Percentiles rank a stretch among this genome's conserved stretches.
Evolutionary conservation across 2,329 filamentous ascomycete genomes (phyloP).

Genomic region (Sporothrix globosa): DNA sequence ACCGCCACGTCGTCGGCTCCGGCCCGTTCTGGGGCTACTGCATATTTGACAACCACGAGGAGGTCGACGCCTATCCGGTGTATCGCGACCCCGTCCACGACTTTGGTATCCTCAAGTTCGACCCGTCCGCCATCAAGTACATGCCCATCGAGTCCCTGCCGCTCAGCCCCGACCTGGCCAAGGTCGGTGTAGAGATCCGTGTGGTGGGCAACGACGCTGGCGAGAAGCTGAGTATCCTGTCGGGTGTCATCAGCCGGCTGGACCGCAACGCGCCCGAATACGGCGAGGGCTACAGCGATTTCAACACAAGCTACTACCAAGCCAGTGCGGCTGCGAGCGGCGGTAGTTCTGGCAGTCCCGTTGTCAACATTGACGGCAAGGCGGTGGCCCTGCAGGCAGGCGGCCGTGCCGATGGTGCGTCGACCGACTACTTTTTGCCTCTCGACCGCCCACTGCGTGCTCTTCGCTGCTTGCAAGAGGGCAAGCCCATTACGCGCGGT

Average conservation of each 20-base stretch:
- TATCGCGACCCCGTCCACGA: constrained; percentile 99
- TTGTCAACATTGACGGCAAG: constrained; percentile 91
- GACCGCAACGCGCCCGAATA: constrained; percentile 98
- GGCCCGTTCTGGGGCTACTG: constrained; percentile 98
- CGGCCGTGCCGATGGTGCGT: constrained; percentile 88
- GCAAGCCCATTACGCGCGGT: constrained; percentile 76
- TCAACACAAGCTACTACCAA: constrained; percentile 96
- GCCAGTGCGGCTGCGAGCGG: constrained; percentile 95
- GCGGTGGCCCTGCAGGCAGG: constrained; percentile 93
- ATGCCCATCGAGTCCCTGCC: constrained; percentile 84
- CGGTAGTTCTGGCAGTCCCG: constrained; percentile 96
- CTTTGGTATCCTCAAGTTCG: constrained; percentile 95
- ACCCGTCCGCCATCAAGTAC: constrained; percentile 94
- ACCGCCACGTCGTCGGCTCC: constrained; percentile 89
- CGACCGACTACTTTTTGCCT: constrained; percentile 96
- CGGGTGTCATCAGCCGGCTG: constrained; percentile 92
- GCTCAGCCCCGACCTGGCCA: constrained; percentile 82
- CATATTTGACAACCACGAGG: constrained; percentile 97
- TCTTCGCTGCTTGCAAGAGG: constrained; percentile 79
- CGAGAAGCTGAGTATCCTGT: constrained; percentile 96
- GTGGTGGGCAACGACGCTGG: constrained; percentile 98
- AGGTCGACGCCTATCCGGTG: constrained; percentile 93
- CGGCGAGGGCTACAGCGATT: constrained; percentile 96
- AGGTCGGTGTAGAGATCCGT: constrained; percentile 90
- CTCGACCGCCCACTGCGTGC: constrained; percentile 88